Evolutionary conservation across 1,284 basidiomycete genomes (phyloP).

Genomic region (Porodaedalea pini): DNA sequence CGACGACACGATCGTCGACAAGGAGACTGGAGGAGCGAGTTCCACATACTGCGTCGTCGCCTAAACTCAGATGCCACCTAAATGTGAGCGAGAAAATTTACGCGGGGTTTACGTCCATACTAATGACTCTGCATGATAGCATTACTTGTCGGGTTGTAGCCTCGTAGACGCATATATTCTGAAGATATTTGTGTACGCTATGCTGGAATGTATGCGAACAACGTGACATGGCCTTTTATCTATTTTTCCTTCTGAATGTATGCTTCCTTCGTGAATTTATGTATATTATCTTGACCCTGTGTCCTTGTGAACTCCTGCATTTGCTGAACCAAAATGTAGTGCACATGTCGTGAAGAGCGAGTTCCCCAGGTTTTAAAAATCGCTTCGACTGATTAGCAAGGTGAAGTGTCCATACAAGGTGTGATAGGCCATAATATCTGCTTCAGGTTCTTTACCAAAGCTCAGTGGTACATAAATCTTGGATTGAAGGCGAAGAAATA

Average conservation of each 20-base stretch:
- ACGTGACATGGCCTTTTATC: background rate
- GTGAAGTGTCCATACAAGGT: no score
- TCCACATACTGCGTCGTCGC: constrained; percentile 1
- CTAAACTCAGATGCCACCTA: background rate
- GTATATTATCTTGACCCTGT: background rate
- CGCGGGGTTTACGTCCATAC: background rate
- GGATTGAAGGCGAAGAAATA: background rate
- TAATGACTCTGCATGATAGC: background rate
- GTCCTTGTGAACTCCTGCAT: background rate
- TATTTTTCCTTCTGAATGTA: background rate
- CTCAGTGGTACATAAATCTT: no score
- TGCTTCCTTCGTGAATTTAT: background rate
- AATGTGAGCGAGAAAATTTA: background rate
- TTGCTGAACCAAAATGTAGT: no score
- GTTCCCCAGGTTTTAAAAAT: no score
- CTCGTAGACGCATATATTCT: no score
- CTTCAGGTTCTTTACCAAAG: no score
- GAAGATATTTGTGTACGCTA: background rate
- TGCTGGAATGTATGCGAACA: background rate
- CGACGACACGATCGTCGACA: background rate
- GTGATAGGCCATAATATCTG: background rate
- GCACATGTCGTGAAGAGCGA: no score
- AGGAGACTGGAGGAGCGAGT: background rate
- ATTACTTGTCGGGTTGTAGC: no score
- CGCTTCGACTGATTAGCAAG: no score